These are phyloP conservation scores for Yamadazyma aaseri DNA, from an alignment of 1,139 yeast genomes.

Conservation along the genomic window DNA sequence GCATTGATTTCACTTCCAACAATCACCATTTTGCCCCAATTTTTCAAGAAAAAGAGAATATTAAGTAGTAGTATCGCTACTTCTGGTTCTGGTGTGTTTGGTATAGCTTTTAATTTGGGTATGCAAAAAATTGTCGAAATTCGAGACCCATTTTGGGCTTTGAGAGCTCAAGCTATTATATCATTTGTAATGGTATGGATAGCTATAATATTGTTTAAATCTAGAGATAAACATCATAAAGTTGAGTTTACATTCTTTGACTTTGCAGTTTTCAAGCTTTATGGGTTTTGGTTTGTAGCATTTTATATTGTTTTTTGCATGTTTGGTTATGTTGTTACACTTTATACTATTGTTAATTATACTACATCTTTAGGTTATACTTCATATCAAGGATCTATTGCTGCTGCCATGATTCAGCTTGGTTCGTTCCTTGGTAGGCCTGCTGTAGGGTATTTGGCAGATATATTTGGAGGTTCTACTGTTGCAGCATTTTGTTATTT, in stretches of 20 bases:
- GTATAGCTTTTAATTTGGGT: slow-evolving; percentile 27
- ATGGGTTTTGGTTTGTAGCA: slow-evolving; percentile 29
- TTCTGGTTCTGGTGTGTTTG: slow-evolving; percentile 32
- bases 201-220: slow-evolving; percentile 18
- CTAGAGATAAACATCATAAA: slow-evolving; percentile 8
- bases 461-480: slow-evolving; percentile 45
- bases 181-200: slow-evolving; percentile 26
- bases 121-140: slow-evolving; percentile 26
- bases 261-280: slow-evolving; percentile 8
- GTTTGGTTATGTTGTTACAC: slow-evolving; percentile 38
- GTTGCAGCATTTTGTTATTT: slow-evolving; percentile 32
- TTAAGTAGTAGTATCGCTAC: slow-evolving; percentile 55
- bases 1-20: slow-evolving; percentile 29
- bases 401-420: slow-evolving; percentile 47
- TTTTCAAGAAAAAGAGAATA: slow-evolving; percentile 59
- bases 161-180: slow-evolving; percentile 32
- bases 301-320: slow-evolving; percentile 32
- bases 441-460: slow-evolving; percentile 46
- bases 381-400: slow-evolving; percentile 42
- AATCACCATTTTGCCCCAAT: slow-evolving; percentile 52
- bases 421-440: slow-evolving; percentile 44
- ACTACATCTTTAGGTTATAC: slow-evolving; percentile 26
- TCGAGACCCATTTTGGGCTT: slow-evolving; percentile 39
- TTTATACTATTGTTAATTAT: slow-evolving; percentile 34
- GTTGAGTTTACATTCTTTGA: slow-evolving; percentile 14